Base-by-base conservation (phyloP, 192 early-diverging fungal species). In the Podila minutissima region DNA sequence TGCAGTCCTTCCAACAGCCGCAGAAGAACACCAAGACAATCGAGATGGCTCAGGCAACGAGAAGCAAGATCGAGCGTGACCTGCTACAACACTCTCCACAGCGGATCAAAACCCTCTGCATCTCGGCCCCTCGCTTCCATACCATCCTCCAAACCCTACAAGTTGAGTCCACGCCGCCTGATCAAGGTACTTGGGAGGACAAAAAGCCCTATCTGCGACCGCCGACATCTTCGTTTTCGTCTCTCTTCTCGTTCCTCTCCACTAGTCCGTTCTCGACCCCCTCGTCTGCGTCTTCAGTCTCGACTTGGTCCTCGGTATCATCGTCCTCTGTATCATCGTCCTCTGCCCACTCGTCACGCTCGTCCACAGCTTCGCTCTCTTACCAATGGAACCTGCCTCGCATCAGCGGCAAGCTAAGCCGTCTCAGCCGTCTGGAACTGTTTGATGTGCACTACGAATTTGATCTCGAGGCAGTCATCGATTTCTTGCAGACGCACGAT, bases 391-490 rank as follows among this genome's bases (percentile, higher is more conserved):
- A 50, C 13, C 19, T 60, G 22, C 67, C 62, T 10, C 37, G 24
- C 11, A 55, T 76, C 15, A 62, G 75, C 28, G 53, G 53, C 24
- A 29, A 66, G 10, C 59, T 77, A 7, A 33, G 53, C 8, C 63
- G 49, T 49, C 69, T 77, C 37, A 22, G 59, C 8, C 68, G 75
- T 0, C 41, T 77, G 53, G 75, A 77, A 29, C 20, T 77, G 7
- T 62, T 66, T 41, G 75, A 77, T 57, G 71, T 77, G 9, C 61
- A 77, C 37, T 67, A 60, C 10, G 35, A 64, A 0, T 71, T 77
- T 32, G 75, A 77, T n/a, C 46, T 62, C 3, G 75, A 71, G 17
- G 75, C 63, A 0, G 64, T 77, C 1, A 64, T 77, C n/a, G 59
- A 67, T 7, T 77, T 77, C n/a, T 57, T 77, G 31, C 55, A 17